Percentiles rank a stretch among this genome's conserved stretches.
These are phyloP conservation scores for Tulasnella sp. DNA, from an alignment of 768 basidiomycete species.

Conservation along the genomic window DNA sequence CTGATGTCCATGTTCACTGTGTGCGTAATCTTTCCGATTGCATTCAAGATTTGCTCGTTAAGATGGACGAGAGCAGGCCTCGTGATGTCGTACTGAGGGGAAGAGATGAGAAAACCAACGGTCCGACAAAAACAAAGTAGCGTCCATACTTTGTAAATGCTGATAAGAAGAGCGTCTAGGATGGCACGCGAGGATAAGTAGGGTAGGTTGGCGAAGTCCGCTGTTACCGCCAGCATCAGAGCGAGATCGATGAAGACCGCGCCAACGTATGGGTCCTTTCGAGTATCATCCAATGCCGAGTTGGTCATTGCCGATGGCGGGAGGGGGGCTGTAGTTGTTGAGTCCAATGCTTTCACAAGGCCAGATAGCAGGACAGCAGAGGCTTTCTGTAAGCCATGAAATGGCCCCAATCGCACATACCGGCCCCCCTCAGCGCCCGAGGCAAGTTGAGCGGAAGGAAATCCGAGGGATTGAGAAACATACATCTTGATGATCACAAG, in stretches of 20 bases:
- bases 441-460: slow-evolving; percentile 46
- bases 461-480: slow-evolving; percentile 50
- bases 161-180: slow-evolving; percentile 59
- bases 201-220: slow-evolving; percentile 49
- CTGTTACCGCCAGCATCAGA: slow-evolving; percentile 48
- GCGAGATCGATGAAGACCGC: slow-evolving; percentile 59
- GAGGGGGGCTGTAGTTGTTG: slow-evolving; percentile 48
- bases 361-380: slow-evolving; percentile 57
- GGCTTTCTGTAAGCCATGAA: slow-evolving; percentile 42
- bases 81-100: slow-evolving; percentile 55
- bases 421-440: slow-evolving; percentile 49
- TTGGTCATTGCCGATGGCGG: slow-evolving; percentile 47
- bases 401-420: slow-evolving; percentile 52
- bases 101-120: neutral
- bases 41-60: slow-evolving; percentile 49
- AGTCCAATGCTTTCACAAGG: slow-evolving; percentile 57
- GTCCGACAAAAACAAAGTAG: neutral
- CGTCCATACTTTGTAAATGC: slow-evolving; percentile 53
- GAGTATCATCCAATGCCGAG: slow-evolving; percentile 43
- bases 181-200: slow-evolving; percentile 55
- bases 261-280: slow-evolving; percentile 51
- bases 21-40: slow-evolving; percentile 51
- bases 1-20: slow-evolving; percentile 52
- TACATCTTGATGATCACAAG: slow-evolving; percentile 58
- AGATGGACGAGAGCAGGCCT: slow-evolving; percentile 51